phyloP scores from a whole-genome alignment of 208 protist genomes.

The Leptomonas seymouri region DNA sequence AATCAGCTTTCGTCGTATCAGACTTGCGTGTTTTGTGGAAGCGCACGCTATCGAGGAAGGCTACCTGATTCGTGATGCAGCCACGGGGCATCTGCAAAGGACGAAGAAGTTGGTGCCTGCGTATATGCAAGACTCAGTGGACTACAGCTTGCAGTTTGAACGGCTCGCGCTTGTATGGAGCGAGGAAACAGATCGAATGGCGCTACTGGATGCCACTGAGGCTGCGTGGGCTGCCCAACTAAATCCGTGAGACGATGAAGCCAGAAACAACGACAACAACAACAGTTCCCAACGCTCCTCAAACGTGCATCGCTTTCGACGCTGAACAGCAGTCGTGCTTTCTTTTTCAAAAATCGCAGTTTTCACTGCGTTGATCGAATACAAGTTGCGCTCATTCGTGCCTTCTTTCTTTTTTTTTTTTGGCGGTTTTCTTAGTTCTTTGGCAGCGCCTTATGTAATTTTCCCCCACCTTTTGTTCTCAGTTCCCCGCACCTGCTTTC shows the following conservation, averaged over 20 bases:
- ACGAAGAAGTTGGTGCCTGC: constrained; percentile 18
- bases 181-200: constrained; percentile 77
- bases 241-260: neutral
- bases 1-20: constrained; percentile 51
- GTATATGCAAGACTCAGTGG: constrained; percentile 47
- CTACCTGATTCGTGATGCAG: constrained; percentile 37
- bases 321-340: too few species aligned
- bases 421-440: too few species aligned
- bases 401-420: constrained; percentile 1
- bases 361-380: too few species aligned
- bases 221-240: neutral
- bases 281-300: too few species aligned
- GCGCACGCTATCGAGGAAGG: constrained; percentile 45
- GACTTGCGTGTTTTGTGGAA: constrained; percentile 50
- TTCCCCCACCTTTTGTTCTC: too few species aligned
- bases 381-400: too few species aligned
- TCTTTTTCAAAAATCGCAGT: too few species aligned
- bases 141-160: constrained; percentile 54
- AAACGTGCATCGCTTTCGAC: too few species aligned
- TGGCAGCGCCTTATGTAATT: constrained; percentile 2
- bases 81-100: constrained; percentile 16
- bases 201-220: constrained; percentile 41
- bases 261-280: too few species aligned
- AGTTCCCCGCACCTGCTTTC: neutral
- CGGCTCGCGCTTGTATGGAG: constrained; percentile 38